Evolutionary conservation across 2,329 filamentous ascomycete genomes (phyloP).

Genomic region (Ascosphaera apis): DNA sequence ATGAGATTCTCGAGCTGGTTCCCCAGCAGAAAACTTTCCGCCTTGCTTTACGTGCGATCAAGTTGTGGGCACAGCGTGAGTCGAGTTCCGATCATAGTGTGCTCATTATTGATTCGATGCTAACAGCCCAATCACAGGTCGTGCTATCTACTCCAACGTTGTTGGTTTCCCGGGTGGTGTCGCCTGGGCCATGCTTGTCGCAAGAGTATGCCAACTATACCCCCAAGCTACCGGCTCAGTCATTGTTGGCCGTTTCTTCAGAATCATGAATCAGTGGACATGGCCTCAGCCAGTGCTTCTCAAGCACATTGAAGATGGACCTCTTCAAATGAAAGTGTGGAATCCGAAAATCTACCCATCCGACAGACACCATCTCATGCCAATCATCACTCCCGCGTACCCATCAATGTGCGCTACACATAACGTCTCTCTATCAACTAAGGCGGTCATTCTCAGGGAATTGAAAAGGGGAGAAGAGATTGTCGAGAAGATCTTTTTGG

Average conservation of each 20-base stretch:
- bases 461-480: slow-evolving; percentile 56
- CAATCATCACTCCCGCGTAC: slow-evolving; percentile 91
- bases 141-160: slow-evolving; percentile 87
- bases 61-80: slow-evolving; percentile 72
- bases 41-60: slow-evolving; percentile 72
- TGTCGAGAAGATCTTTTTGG: slow-evolving; percentile 54
- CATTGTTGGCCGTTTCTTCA: slow-evolving; percentile 83
- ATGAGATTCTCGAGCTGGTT: slow-evolving; percentile 72
- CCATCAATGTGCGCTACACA: slow-evolving; percentile 96
- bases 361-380: slow-evolving; percentile 81
- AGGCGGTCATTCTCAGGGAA: slow-evolving; percentile 62
- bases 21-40: slow-evolving; percentile 80
- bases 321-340: slow-evolving; percentile 70
- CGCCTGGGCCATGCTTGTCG: slow-evolving; percentile 94
- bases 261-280: slow-evolving; percentile 70
- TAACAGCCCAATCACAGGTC: slow-evolving; percentile 21
- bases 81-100: slow-evolving; percentile 1
- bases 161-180: slow-evolving; percentile 93
- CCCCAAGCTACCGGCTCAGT: slow-evolving; percentile 75
- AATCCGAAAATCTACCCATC: slow-evolving; percentile 70
- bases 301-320: slow-evolving; percentile 65
- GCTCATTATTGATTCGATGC: background rate
- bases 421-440: slow-evolving; percentile 73
- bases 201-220: slow-evolving; percentile 86
- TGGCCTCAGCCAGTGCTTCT: slow-evolving; percentile 89